Percentiles rank a stretch among this genome's conserved stretches.
These are phyloP conservation scores for Solanum sejunctum DNA, from an alignment of 257 asterid species.

Conservation along the genomic window DNA sequence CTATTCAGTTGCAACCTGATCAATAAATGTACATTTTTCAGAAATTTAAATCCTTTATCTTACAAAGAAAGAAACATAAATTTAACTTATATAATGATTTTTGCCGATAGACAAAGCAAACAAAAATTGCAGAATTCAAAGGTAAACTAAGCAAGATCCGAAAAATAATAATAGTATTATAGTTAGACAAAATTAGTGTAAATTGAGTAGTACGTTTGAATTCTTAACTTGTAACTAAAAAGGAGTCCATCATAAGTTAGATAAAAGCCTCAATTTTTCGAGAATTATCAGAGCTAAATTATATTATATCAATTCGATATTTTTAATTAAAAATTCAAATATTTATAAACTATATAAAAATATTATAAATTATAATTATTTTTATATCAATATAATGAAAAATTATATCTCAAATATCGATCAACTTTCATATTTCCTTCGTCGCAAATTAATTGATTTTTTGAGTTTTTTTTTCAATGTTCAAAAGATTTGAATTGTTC, in stretches of 20 bases:
- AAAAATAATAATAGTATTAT: neutral
- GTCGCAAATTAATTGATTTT: too few species aligned
- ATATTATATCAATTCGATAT: too few species aligned
- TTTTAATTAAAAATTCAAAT: too few species aligned
- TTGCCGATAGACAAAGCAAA: neutral
- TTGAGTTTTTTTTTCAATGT: too few species aligned
- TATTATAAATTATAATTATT: neutral
- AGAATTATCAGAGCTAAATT: neutral
- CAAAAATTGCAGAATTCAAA: neutral
- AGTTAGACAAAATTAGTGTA: neutral
- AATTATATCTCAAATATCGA: too few species aligned
- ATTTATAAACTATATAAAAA: too few species aligned
- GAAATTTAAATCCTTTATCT: neutral
- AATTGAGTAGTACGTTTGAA: neutral
- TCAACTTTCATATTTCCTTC: too few species aligned
- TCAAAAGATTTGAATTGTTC: too few species aligned
- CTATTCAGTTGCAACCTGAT: neutral
- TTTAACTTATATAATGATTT: neutral
- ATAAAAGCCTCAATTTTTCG: neutral
- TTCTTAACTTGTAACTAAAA: neutral
- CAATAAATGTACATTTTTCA: neutral
- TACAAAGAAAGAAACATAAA: neutral
- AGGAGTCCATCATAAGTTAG: neutral
- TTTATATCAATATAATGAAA: too few species aligned
- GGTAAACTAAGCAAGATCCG: slow-evolving; percentile 6